Percentiles rank a stretch among this genome's conserved stretches.
These are phyloP conservation scores for Cytospora piceicola DNA, from an alignment of 2,329 filamentous ascomycete genomes.

Conservation along the genomic window DNA sequence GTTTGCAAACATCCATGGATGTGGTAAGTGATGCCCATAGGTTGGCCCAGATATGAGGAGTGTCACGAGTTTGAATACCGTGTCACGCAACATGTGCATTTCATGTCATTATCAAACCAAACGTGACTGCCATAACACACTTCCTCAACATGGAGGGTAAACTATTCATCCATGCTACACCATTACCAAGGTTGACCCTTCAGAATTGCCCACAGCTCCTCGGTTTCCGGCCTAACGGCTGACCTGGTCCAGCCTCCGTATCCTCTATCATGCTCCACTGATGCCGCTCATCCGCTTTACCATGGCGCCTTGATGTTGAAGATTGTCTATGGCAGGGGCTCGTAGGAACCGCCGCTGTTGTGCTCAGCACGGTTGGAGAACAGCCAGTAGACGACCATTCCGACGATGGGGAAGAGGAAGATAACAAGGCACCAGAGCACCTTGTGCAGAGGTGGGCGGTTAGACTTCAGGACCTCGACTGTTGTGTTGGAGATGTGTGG, in stretches of 20 bases:
- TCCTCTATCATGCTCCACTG: neutral
- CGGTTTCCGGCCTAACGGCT: neutral
- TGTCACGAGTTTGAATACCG: too few relatives aligned
- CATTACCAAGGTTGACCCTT: too few relatives aligned
- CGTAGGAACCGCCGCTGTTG: slow-evolving; percentile 57
- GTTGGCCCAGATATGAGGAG: neutral
- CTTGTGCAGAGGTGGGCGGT: slow-evolving; percentile 60
- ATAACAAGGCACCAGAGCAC: slow-evolving; percentile 65
- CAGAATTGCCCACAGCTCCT: neutral
- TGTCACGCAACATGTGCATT: neutral
- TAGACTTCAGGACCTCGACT: slow-evolving; percentile 70
- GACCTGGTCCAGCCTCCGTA: neutral
- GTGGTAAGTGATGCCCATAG: too few relatives aligned
- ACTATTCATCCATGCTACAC: neutral
- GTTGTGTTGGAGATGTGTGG: slow-evolving; percentile 36
- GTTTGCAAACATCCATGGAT: too few relatives aligned
- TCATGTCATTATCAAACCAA: neutral
- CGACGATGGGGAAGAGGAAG: slow-evolving; percentile 66
- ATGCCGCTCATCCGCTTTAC: neutral
- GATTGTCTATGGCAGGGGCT: slow-evolving; percentile 45
- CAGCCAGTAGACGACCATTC: slow-evolving; percentile 65
- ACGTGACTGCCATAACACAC: neutral
- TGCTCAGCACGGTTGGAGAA: slow-evolving; percentile 65
- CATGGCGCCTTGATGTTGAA: neutral
- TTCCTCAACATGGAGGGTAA: neutral